phyloP scores from a whole-genome alignment of 768 basidiomycete species.

The Amanita jacksonii region DNA sequence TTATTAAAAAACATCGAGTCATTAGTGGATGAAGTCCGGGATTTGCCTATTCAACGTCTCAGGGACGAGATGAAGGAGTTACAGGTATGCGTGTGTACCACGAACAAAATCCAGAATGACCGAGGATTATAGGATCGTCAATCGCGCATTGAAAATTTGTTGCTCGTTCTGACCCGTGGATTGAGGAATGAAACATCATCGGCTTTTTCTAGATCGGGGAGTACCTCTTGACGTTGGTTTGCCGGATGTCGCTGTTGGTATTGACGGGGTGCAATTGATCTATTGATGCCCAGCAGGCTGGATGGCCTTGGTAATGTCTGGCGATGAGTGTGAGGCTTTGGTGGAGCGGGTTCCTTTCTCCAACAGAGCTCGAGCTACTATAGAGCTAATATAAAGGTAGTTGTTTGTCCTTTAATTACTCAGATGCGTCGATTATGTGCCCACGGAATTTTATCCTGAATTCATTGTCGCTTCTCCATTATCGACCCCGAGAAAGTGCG shows the following conservation, averaged over 20 bases:
- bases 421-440: too few species aligned
- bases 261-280: too few species aligned
- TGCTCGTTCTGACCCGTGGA: constrained; percentile 59
- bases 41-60: constrained; percentile 54
- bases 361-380: too few species aligned
- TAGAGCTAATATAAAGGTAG: too few species aligned
- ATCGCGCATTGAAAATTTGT: constrained; percentile 64
- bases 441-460: too few species aligned
- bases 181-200: constrained; percentile 42
- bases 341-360: too few species aligned
- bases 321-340: too few species aligned
- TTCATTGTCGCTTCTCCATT: too few species aligned
- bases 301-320: constrained; percentile 19
- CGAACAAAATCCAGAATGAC: constrained; percentile 3
- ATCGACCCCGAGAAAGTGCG: too few species aligned
- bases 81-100: constrained; percentile 36
- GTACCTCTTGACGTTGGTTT: not conserved
- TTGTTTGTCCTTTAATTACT: too few species aligned
- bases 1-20: constrained; percentile 47
- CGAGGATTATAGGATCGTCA: constrained; percentile 48
- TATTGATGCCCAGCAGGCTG: too few species aligned
- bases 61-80: constrained; percentile 80
- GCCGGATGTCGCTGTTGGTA: too few species aligned
- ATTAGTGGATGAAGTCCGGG: constrained; percentile 52
- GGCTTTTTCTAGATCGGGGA: not conserved